These are phyloP conservation scores for Petunia axillaris DNA, from an alignment of 257 asterid species.

Conservation along the genomic window DNA sequence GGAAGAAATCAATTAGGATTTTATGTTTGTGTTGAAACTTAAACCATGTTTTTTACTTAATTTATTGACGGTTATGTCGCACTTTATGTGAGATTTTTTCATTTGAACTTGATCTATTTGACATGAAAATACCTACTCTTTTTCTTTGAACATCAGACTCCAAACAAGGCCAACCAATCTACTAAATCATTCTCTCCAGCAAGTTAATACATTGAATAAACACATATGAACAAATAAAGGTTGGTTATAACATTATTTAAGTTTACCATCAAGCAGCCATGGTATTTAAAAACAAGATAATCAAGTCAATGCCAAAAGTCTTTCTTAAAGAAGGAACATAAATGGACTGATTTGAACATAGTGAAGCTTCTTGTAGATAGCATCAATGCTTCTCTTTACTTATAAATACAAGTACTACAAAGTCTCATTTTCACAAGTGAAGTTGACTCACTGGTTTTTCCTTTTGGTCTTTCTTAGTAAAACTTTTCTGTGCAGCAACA, in stretches of 20 bases:
- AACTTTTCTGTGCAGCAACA: background rate
- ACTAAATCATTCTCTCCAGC: no score
- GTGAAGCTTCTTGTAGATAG: slow-evolving; percentile 1
- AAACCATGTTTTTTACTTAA: no score
- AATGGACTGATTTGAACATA: background rate
- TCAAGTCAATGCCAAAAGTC: background rate
- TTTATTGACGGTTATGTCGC: no score
- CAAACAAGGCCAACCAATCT: no score
- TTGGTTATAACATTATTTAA: background rate
- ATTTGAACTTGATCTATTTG: no score
- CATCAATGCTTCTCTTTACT: background rate
- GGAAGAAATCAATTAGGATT: no score
- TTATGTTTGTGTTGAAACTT: no score
- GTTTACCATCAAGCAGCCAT: background rate
- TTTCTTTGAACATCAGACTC: no score
- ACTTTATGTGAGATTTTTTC: no score
- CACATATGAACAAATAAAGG: background rate
- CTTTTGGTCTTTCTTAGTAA: background rate
- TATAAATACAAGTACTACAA: background rate
- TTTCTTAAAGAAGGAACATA: background rate
- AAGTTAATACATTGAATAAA: background rate
- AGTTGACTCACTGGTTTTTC: background rate
- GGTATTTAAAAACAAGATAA: background rate
- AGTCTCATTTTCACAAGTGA: background rate
- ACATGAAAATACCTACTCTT: no score